Base-by-base conservation (phyloP, 169 alveolate genomes). In the Eimeria acervulina region DNA sequence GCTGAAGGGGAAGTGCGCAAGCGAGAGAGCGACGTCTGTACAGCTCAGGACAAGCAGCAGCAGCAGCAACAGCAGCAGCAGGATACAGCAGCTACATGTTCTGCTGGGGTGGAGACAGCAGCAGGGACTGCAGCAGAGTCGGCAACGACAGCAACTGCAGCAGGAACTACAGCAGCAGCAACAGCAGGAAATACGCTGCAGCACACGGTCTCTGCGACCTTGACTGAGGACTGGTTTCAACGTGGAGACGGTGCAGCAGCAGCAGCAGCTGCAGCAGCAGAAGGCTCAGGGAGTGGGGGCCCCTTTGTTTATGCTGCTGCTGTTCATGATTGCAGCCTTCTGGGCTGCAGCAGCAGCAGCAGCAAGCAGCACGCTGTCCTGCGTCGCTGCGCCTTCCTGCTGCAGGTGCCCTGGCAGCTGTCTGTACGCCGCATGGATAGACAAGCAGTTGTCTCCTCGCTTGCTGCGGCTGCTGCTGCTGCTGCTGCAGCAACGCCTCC, bases 281-380 rank as follows among this genome's bases (percentile, higher is more conserved):
- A 51, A 38, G 89, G 66, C 3, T 15, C 89, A 38, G 89, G 52
- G 13, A 28, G 66, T 17, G 89, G 63, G 5, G 59, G 36, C 12
- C 89, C 89, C 38, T 78, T 78, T 31, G 89, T 78, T 38, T 78
- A 78, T 40, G 89, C 89, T 78, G 89, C 89, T 17, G 89, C 89
- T 15, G 40, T 78, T 21, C 89, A 78, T 38, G 89, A 78, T 59
- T 78, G 89, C 15, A 51, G 15, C 7, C 7, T 10, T 1, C 15
- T 51, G 21, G 7, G 59, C 59, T 51, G 59, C 59, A 51, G 59
- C 59, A 51, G 59, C 59, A 51, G 89, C 89, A 28, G 51, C 84
- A 74, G 47, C 84, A 78, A 38, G 33, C 59, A 21, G 36, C 89
- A 78, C 63, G 89, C 89, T 19, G 89, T 63, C 1, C 89, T 78